Base-by-base conservation (phyloP, 75 land plant species). In the Gnetum montanum region DNA sequence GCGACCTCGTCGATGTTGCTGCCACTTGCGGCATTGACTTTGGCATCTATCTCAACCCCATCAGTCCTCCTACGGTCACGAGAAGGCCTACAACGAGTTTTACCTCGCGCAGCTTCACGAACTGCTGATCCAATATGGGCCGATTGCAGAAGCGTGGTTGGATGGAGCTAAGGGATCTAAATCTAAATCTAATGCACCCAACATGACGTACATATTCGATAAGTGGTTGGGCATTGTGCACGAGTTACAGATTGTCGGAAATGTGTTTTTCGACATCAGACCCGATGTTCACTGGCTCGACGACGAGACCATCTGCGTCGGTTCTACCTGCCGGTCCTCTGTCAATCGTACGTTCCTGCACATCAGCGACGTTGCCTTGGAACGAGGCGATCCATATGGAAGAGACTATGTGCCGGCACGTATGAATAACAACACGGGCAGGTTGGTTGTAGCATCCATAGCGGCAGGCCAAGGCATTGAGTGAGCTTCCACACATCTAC, bases 41-140 rank as follows among this genome's bases (percentile, higher is more conserved):
- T 0, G 98, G 97, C 5, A 41, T 93, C 40, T 93, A 93, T 50
- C 72, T 93, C 13, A 89, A 95, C 5, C 98, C 98, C 98, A 93
- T 47, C 96, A 93, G 55, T 18, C 58, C 18, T 34, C n/a, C 2
- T 93, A 89, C 54, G 98, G 96, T 18, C 58, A 68, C 44, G 80
- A 84, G 3, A 0, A 70, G 61, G 65, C 58, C 62, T 93, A 93
- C 62, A 93, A 89, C 49, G 84, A 88, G 82, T 75, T 60, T 65
- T 93, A 88, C 45, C 57, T 93, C 36, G 89, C 68, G 3, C 96
- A 85, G 61, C 61, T 93, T 73, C 61, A 66, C 8, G 98, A 93
- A 61, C 80, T 93, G 61, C 84, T 93, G 44, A 33, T 36, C 70
- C 72, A 96, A 31, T 93, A 93, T 70, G 98, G 98, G 12, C 77